Base-by-base conservation (phyloP, 129 eudicot species). In the Chrysanthemum makinoi region DNA sequence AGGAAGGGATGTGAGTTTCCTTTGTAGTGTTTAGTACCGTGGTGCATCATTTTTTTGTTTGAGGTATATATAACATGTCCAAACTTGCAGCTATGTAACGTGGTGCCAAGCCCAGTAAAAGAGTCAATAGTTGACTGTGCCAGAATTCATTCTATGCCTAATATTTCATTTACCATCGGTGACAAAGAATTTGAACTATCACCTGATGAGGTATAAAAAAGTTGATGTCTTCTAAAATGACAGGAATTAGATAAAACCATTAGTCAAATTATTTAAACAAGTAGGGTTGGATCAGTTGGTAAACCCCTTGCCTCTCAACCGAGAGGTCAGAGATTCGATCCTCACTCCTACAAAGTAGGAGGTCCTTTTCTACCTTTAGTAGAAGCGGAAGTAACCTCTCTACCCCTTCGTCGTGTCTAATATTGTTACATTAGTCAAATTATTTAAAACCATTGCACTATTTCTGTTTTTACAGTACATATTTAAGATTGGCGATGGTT, bases 401-500 rank as follows among this genome's bases (percentile, higher is more conserved):
- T n/a, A n/a, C n/a, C n/a, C n/a, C n/a, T n/a, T n/a, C n/a, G n/a
- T n/a, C n/a, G n/a, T n/a, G n/a, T n/a, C n/a, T n/a, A n/a, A n/a
- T n/a, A n/a, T n/a, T n/a, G n/a, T n/a, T n/a, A n/a, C 13, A 15
- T 24, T 35, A 15, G 6, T 28, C 18, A 33, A 46, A 3, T 18
- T 46, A 7, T 30, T 2, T 22, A 30, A 4, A 30, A 30, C n/a
- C 8, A 10, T 13, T 48, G 6, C 7, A 10, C 14, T 18, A 2
- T 0, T 1, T 24, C 24, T 46, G 26, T 24, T 43, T 55, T 66
- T 68, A 6, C 72, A 85, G 86, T 85, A 85, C 70, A 76, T 82
- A 26, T 67, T 82, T 33, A 79, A 82, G 77, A 66, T 68, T 26
- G 84, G 84, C 0, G 72, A 72, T 74, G 86, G 89, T 69, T 17